phyloP scores from a whole-genome alignment of 2,329 filamentous ascomycete genomes.

The Phoma sp. region DNA sequence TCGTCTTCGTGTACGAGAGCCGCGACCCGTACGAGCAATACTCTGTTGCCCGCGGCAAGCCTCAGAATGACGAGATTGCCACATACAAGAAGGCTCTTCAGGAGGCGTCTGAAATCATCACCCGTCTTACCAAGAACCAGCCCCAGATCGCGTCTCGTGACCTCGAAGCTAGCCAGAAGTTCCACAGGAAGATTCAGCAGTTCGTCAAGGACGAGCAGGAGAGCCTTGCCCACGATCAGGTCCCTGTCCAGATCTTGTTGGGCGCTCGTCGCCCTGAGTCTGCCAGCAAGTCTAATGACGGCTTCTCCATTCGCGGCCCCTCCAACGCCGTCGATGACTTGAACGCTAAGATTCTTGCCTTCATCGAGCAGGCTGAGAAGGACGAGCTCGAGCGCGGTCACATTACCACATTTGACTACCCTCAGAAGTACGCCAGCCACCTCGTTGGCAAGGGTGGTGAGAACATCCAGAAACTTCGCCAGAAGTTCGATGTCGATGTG shows the following conservation, averaged over 20 bases:
- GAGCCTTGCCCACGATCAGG: slow-evolving; percentile 52
- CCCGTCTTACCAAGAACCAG: slow-evolving; percentile 60
- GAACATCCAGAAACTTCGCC: slow-evolving; percentile 71
- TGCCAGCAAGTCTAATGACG: slow-evolving; percentile 59
- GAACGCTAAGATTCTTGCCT: slow-evolving; percentile 73
- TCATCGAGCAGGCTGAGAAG: slow-evolving; percentile 85
- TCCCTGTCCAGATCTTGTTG: slow-evolving; percentile 64
- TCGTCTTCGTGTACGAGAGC: slow-evolving; percentile 78
- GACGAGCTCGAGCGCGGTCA: slow-evolving; percentile 95
- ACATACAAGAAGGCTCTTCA: slow-evolving; percentile 64
- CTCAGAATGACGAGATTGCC: slow-evolving; percentile 60
- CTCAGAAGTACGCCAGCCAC: slow-evolving; percentile 91
- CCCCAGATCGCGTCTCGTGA: slow-evolving; percentile 61
- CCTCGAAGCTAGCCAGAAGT: slow-evolving; percentile 63
- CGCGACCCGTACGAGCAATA: slow-evolving; percentile 59
- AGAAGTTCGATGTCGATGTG: slow-evolving; percentile 76
- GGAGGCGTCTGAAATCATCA: slow-evolving; percentile 63
- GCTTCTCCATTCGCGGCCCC: slow-evolving; percentile 78
- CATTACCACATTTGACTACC: slow-evolving; percentile 86
- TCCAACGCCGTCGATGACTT: slow-evolving; percentile 73
- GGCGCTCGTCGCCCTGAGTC: slow-evolving; percentile 54
- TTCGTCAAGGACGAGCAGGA: slow-evolving; percentile 65
- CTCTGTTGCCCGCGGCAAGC: slow-evolving; percentile 61
- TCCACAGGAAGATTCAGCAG: slow-evolving; percentile 67
- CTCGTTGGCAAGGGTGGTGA: slow-evolving; percentile 71